These are phyloP conservation scores for Cladosporium sp. DNA, from an alignment of 2,329 filamentous ascomycete species.

Conservation along the genomic window DNA sequence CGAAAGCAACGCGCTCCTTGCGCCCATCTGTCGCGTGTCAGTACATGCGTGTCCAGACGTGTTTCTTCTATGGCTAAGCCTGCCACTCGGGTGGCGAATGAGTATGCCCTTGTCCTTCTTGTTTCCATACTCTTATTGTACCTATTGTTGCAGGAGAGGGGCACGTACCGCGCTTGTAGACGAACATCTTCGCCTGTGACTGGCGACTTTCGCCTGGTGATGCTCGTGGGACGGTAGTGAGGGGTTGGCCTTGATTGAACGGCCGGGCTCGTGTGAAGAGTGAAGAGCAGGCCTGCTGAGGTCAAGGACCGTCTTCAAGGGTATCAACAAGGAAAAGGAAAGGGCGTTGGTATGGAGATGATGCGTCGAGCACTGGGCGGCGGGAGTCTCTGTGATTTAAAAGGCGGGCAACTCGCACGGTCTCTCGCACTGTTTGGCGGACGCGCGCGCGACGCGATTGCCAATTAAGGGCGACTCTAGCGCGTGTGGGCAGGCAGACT, in stretches of 20 bases:
- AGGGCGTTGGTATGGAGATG: conserved; percentile 11
- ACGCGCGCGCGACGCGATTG: conserved; percentile 1
- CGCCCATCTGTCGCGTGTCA: conserved; percentile 68
- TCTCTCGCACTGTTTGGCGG: not conserved
- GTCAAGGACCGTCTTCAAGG: not conserved
- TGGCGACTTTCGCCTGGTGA: conserved; percentile 10
- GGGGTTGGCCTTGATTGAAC: not conserved
- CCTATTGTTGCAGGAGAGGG: not conserved
- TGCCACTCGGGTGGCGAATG: not conserved
- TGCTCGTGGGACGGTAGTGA: conserved; percentile 5
- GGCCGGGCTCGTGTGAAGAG: conserved; percentile 1
- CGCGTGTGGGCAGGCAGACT: not conserved
- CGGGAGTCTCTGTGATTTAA: conserved; percentile 7
- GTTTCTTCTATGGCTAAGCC: not conserved
- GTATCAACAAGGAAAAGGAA: not conserved
- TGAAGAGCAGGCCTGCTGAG: not conserved
- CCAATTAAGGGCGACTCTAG: not conserved
- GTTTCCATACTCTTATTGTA: not conserved
- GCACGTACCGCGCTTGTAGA: conserved; percentile 55
- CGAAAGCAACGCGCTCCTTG: conserved; percentile 99
- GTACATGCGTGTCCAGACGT: conserved; percentile 8
- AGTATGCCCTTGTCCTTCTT: not conserved
- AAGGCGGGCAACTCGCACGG: conserved; percentile 2
- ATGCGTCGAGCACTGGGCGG: conserved; percentile 1
- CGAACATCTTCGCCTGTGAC: conserved; percentile 47